These are phyloP conservation scores for Chrysoporthe cubensis DNA, from an alignment of 2,329 filamentous ascomycete genomes.

Conservation along the genomic window DNA sequence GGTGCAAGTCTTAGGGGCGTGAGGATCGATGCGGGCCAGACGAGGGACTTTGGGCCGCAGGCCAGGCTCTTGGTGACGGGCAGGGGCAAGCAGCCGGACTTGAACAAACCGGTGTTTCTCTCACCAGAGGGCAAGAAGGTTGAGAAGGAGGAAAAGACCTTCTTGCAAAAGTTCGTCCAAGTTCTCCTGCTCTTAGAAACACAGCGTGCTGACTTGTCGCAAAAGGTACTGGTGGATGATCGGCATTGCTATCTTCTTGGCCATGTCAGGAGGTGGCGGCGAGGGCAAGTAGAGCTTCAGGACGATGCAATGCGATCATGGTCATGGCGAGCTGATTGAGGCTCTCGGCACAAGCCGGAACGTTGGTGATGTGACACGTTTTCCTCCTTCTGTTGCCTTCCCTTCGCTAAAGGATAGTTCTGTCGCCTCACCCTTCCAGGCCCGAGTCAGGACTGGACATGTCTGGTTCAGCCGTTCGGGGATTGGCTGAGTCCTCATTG, in stretches of 20 bases:
- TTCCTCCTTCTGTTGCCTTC: no score
- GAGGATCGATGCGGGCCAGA: constrained; percentile 64
- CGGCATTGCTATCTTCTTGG: constrained; percentile 56
- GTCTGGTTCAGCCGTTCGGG: background rate
- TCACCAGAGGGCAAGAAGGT: constrained; percentile 63
- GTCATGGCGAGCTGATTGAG: background rate
- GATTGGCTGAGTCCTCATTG: background rate
- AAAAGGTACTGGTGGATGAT: constrained; percentile 70
- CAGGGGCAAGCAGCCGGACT: constrained; percentile 58
- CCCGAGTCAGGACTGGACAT: background rate
- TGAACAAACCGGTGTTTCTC: constrained; percentile 68
- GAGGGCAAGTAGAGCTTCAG: constrained; percentile 51
- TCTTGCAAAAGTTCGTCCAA: constrained; percentile 66
- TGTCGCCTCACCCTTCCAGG: background rate
- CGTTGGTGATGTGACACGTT: background rate
- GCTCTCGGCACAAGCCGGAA: background rate
- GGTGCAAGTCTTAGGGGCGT: constrained; percentile 60
- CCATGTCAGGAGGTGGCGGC: constrained; percentile 56
- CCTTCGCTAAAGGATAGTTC: background rate
- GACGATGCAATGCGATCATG: constrained; percentile 15
- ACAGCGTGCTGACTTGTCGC: constrained; percentile 18
- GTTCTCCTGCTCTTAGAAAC: background rate
- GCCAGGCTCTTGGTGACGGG: constrained; percentile 53
- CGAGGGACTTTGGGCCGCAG: constrained; percentile 67
- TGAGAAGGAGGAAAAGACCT: constrained; percentile 61